Evolutionary conservation across 23 red algal genomes (phyloP), one percentile per base, ranked within the genome.

Genomic region (Cyanidiococcus yangmingshanensis): DNA sequence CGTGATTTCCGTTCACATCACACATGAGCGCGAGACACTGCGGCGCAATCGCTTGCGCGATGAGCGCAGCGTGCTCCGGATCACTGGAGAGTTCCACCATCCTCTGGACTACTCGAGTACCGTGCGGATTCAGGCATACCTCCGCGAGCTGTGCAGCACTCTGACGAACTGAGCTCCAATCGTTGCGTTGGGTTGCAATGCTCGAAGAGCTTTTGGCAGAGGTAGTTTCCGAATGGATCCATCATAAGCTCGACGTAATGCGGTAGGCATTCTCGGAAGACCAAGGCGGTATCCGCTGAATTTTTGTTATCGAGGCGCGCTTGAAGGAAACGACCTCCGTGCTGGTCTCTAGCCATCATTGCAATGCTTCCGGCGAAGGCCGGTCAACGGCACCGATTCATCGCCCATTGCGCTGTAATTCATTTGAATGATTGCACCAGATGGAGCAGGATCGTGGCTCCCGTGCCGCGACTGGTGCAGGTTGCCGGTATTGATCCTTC

Each of bases 1-100:
- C 92, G 76, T 96, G 92, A 58, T 96, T 96, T 1, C 92, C 92
- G 58, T 96, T 96, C 21, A 96, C 84, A 50, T 96, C 92, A 39
- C 86, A 87, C 92, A 96, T 96, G 1, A 96, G 75, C n/a, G 76
- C 75, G 2, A 90, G 82, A 18, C 87, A 74, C 1, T 76, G 71
- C 1, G 87, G 84, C 33, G 84, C 67, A 18, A 96, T 82, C 0
- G 87, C 92, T 3, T 58, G 63, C 38, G 77, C 83, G 57, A 91
- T 75, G n/a, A 84, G 79, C 41, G 58, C 40, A 37, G 90, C 83
- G 79, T 96, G 92, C 29, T 96, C 92, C 1, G 77, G 77, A 0
- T 67, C 77, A 1, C 82, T 85, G 31, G 90, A 40, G 74, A 87
- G 90, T 76, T 96, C 92, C 0, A 96, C 85, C 85, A 96, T 90